A percentile compares a stretch with the other conserved stretches of the same genome.
These are phyloP conservation scores for Aspergillus ostianus DNA, from an alignment of 495 filamentous ascomycete genomes.

Conservation along the genomic window DNA sequence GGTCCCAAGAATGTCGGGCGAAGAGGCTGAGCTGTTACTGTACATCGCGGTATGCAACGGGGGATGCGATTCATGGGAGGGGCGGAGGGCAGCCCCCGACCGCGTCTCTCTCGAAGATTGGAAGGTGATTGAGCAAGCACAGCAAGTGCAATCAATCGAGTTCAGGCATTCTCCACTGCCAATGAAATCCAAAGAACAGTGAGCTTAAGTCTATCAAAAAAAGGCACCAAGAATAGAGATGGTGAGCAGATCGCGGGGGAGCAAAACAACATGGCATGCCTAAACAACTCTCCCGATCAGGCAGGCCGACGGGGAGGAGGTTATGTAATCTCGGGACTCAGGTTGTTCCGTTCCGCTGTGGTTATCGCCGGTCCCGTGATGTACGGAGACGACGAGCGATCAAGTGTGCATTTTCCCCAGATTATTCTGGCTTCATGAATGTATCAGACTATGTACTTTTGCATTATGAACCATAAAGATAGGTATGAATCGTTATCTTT, in stretches of 20 bases:
- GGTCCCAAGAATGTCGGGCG: conserved; percentile 47
- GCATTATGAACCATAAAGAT: too few relatives aligned
- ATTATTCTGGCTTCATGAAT: too few relatives aligned
- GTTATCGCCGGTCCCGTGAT: too few relatives aligned
- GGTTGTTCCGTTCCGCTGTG: conserved; percentile 5
- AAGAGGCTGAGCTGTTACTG: conserved; percentile 43
- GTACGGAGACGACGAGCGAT: neutral
- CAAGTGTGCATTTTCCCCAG: conserved; percentile 1
- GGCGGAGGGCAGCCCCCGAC: conserved; percentile 5
- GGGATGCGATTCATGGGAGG: conserved; percentile 14
- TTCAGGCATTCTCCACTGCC: neutral
- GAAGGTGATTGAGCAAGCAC: neutral
- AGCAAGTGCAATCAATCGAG: neutral
- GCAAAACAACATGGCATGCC: conserved; percentile 5
- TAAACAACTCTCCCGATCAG: conserved; percentile 41
- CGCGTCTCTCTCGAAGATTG: conserved; percentile 9
- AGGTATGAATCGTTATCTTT: too few relatives aligned
- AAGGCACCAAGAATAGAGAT: conserved; percentile 10
- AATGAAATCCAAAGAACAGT: too few relatives aligned
- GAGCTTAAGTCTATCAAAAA: neutral
- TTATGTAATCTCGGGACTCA: conserved; percentile 7
- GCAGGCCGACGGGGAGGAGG: conserved; percentile 13
- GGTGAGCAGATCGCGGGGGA: conserved; percentile 25
- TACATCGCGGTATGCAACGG: conserved; percentile 22
- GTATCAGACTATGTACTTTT: too few relatives aligned